Percentiles rank a stretch among this genome's conserved stretches.
These are phyloP conservation scores for Quercus lobata DNA, from an alignment of 331 rosid species.

Conservation along the genomic window DNA sequence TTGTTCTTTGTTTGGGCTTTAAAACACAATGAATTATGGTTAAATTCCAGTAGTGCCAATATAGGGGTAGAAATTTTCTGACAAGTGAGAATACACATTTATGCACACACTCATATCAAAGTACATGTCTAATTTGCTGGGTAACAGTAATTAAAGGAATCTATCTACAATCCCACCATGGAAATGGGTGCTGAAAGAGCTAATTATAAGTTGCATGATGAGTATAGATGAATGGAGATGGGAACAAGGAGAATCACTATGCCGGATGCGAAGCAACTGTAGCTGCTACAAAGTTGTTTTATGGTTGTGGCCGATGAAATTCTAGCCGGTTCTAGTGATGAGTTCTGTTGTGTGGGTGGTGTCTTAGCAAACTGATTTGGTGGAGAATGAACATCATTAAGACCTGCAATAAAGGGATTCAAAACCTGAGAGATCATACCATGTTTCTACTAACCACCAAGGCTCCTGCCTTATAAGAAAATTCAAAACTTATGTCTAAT, in stretches of 20 bases:
- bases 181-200: neutral
- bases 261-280: constrained; percentile 14
- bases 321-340: constrained; percentile 2
- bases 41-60: neutral
- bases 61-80: neutral
- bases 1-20: neutral
- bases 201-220: neutral
- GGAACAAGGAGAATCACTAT: neutral
- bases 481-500: neutral
- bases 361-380: neutral
- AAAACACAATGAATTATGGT: neutral
- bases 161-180: neutral
- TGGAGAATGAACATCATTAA: constrained; percentile 15
- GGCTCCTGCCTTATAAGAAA: neutral
- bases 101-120: neutral
- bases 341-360: neutral
- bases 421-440: neutral
- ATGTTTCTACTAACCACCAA: neutral
- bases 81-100: neutral
- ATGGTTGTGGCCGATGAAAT: neutral
- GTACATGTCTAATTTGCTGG: neutral
- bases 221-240: neutral
- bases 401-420: constrained; percentile 6
- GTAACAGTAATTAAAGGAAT: too few relatives aligned
- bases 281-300: neutral